Conservation (phyloP, 1,284 basidiomycete species). For the Mixia osmundae region DNA sequence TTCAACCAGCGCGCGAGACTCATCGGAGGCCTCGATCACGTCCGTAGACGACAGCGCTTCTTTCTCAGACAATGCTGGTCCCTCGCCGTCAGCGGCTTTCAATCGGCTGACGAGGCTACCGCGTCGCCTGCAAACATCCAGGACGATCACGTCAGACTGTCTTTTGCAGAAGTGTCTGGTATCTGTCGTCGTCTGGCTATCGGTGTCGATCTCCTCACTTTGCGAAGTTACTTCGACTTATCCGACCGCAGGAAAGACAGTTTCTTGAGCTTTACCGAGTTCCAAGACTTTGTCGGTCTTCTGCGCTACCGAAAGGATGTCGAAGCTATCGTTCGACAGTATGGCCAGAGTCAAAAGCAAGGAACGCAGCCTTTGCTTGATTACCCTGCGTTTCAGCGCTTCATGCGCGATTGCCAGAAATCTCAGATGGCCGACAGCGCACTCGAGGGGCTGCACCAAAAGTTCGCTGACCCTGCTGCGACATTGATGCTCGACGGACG, state of each 20-base stretch:
- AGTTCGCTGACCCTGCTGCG: slow-evolving; percentile 23
- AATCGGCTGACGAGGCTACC: too few relatives aligned
- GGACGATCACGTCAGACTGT: slow-evolving; percentile 38
- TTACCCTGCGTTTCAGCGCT: slow-evolving; percentile 5
- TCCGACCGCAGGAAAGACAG: slow-evolving; percentile 41
- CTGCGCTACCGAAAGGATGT: slow-evolving; percentile 65
- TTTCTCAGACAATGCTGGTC: slow-evolving; percentile 72
- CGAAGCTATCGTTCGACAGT: too few relatives aligned
- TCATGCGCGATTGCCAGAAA: slow-evolving; percentile 7
- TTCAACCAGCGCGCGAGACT: slow-evolving; percentile 17
- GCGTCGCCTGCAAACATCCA: too few relatives aligned
- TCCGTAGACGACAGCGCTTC: slow-evolving; percentile 36
- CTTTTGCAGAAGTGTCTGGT: slow-evolving; percentile 31
- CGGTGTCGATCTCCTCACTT: too few relatives aligned
- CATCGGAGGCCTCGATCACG: slow-evolving; percentile 25
- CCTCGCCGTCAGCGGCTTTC: slow-evolving; percentile 37
- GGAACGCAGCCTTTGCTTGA: too few relatives aligned
- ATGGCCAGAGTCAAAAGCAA: too few relatives aligned
- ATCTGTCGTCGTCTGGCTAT: neutral
- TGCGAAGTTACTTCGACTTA: slow-evolving; percentile 27
- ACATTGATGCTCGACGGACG: neutral
- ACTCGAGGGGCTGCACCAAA: slow-evolving; percentile 30
- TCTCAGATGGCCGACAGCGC: slow-evolving; percentile 2
- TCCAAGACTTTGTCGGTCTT: slow-evolving; percentile 60
- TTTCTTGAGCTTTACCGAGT: slow-evolving; percentile 58